Base-by-base conservation (phyloP, 2,329 filamentous ascomycete genomes). In the Trichoderma arundinaceum region DNA sequence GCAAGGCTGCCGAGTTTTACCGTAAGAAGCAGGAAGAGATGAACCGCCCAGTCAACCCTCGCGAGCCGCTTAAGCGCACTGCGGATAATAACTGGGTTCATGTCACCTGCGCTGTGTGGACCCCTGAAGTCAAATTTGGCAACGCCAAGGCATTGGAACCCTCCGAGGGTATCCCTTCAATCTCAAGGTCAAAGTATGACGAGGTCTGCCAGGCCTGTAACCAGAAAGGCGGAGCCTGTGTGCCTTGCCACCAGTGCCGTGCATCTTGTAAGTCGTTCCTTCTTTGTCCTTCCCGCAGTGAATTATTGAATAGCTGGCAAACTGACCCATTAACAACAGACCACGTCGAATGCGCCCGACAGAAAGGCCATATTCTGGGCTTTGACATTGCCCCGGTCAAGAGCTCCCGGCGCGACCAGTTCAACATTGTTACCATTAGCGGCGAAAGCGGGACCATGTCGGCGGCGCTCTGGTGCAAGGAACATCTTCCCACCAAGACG, bases 1-100 rank as follows among this genome's bases (percentile, higher is more conserved):
- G 88, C 61, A 91, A 90, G 71, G 90, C 90, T 7, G 90, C 89
- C 57, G 90, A 94, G n/a, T 89, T 89, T 64, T 97, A 96, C 76
- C 87, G 88, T 46, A 90, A 90, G 75, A 89, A 88, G 73, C 94
- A 99, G 77, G 87, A 92, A 74, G 90, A 94, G 67, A 87, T 90
- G 72, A 92, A 93, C 71, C 90, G 94, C 54, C 94, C 95, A 1
- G 78, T 90, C 41, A 87, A 92, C 69, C 95, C 95, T 32, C 88
- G 95, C 54, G 95, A 98, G 75, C 90, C 95, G 3, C 82, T 99
- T 68, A 99, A 99, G 79, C 88, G 92, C 56, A 99, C 95, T 0
- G 92, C 91, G 4, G 93, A 96, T 75, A 98, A 98, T 79, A 98
- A 98, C 74, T 99, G 95, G 95, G 92, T 97, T 15, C 95, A 99